Conservation (phyloP, 176 grass and related monocot genomes). For the Ampelocalamus luodianensis region DNA sequence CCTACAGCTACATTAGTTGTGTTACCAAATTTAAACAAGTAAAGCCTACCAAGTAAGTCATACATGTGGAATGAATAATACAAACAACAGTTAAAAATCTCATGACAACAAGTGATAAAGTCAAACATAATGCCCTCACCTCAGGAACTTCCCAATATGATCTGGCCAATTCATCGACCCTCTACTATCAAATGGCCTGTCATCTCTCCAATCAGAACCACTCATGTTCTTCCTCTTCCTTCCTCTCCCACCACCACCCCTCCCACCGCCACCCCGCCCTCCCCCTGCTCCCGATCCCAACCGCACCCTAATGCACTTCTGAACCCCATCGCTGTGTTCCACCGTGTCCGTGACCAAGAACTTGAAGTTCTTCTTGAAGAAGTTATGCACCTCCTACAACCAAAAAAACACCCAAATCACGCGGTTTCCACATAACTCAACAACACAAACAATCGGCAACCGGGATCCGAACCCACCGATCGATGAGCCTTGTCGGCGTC, state of each 20-base stretch:
- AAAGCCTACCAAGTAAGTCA: not conserved
- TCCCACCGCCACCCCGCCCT: constrained; percentile 39
- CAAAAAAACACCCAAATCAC: constrained; percentile 18
- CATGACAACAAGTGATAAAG: not conserved
- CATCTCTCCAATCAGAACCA: constrained; percentile 58
- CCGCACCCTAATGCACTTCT: constrained; percentile 77
- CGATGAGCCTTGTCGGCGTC: constrained; percentile 83
- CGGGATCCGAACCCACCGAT: constrained; percentile 58
- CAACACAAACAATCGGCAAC: not conserved
- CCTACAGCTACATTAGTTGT: not conserved
- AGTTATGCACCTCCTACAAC: constrained; percentile 80
- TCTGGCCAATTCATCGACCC: constrained; percentile 72
- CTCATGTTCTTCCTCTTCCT: constrained; percentile 74
- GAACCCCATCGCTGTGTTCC: constrained; percentile 68
- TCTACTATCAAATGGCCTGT: constrained; percentile 81
- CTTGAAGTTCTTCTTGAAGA: constrained; percentile 88
- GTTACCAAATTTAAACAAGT: not conserved
- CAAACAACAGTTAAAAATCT: not conserved
- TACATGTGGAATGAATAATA: not conserved
- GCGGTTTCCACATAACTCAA: not conserved
- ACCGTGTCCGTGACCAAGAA: constrained; percentile 90
- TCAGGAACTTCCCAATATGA: constrained; percentile 82
- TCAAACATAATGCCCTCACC: constrained; percentile 47
- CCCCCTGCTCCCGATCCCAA: constrained; percentile 54
- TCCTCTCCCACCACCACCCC: constrained; percentile 49